phyloP scores from a whole-genome alignment of 768 basidiomycete genomes.

The Lanmaoa rubissima region DNA sequence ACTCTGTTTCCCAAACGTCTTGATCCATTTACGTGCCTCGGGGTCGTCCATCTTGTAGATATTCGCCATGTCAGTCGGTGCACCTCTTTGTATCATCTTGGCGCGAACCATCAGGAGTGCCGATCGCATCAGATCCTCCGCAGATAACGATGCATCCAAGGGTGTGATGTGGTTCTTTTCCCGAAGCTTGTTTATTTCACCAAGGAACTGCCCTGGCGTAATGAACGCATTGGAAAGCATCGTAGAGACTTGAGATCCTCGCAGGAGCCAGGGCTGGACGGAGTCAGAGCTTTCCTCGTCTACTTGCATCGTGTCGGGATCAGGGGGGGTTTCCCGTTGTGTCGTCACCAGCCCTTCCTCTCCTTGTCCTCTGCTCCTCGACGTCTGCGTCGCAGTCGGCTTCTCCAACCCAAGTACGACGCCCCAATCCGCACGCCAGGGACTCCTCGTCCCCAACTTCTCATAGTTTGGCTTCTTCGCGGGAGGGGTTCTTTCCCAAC shows the following conservation, averaged over 20 bases:
- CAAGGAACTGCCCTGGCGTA: constrained; percentile 44
- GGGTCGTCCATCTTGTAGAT: constrained; percentile 64
- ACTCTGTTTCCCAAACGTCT: constrained; percentile 25
- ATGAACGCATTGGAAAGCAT: constrained; percentile 48
- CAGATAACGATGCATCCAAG: constrained; percentile 33
- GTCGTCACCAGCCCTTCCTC: constrained; percentile 50
- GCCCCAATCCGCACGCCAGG: constrained; percentile 79
- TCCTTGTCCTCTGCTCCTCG: constrained; percentile 3
- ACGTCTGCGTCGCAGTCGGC: constrained; percentile 7
- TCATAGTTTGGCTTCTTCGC: constrained; percentile 80
- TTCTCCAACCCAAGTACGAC: constrained; percentile 55
- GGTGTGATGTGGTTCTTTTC: constrained; percentile 48
- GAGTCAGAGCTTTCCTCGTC: not conserved
- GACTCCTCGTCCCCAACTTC: constrained; percentile 61
- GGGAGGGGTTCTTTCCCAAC: constrained; percentile 81
- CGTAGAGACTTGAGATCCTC: constrained; percentile 47
- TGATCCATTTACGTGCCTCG: constrained; percentile 50
- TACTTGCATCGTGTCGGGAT: constrained; percentile 12
- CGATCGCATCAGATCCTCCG: constrained; percentile 48
- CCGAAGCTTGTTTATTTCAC: constrained; percentile 59
- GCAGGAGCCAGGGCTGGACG: constrained; percentile 65
- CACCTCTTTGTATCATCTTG: constrained; percentile 61
- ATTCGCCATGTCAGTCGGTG: constrained; percentile 69
- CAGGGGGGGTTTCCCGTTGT: constrained; percentile 46
- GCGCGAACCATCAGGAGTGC: constrained; percentile 71